These are phyloP conservation scores for Thalassiosira exigua DNA, from an alignment of 352 stramenopile genomes.

Conservation along the genomic window DNA sequence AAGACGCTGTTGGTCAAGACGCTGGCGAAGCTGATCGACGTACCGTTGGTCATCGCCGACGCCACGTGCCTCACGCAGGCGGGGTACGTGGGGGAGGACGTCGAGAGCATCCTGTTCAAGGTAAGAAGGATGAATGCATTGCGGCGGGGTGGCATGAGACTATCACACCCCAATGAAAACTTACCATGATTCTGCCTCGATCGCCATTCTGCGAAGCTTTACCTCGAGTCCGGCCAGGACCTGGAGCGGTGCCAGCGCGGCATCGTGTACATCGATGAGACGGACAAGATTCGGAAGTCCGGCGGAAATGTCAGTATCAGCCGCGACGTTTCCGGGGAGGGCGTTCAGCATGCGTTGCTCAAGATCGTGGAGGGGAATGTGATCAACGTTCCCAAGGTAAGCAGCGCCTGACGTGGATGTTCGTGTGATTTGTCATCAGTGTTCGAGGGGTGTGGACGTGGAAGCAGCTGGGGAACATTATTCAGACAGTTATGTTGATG, in stretches of 20 bases:
- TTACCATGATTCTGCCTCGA: too few species aligned
- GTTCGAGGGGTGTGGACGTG: too few species aligned
- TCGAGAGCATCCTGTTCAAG: slow-evolving; percentile 98
- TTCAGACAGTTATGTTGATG: too few species aligned
- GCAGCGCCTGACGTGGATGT: too few species aligned
- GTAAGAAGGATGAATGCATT: too few species aligned
- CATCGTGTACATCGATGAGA: slow-evolving; percentile 99
- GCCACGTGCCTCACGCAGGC: slow-evolving; percentile 97
- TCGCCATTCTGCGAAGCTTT: slow-evolving; percentile 81
- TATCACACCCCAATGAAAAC: too few species aligned
- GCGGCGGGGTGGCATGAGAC: too few species aligned
- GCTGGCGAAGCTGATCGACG: slow-evolving; percentile 94
- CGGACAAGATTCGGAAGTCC: slow-evolving; percentile 94
- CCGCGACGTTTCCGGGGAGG: slow-evolving; percentile 96
- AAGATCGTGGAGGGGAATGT: slow-evolving; percentile 99
- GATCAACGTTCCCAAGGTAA: slow-evolving; percentile 97
- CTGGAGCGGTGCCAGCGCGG: slow-evolving; percentile 94
- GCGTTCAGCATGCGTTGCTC: slow-evolving; percentile 97
- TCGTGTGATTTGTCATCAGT: too few species aligned
- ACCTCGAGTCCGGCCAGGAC: slow-evolving; percentile 95
- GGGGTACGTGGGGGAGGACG: slow-evolving; percentile 98
- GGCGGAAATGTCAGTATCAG: slow-evolving; percentile 92
- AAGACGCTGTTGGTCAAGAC: slow-evolving; percentile 98
- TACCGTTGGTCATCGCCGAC: slow-evolving; percentile 97
- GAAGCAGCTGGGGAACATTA: too few species aligned